A percentile compares a stretch with the other conserved stretches of the same genome.
Evolutionary conservation across 805 yeast species (phyloP).

Genomic region (Cyberlindnera samutprakarnensis): DNA sequence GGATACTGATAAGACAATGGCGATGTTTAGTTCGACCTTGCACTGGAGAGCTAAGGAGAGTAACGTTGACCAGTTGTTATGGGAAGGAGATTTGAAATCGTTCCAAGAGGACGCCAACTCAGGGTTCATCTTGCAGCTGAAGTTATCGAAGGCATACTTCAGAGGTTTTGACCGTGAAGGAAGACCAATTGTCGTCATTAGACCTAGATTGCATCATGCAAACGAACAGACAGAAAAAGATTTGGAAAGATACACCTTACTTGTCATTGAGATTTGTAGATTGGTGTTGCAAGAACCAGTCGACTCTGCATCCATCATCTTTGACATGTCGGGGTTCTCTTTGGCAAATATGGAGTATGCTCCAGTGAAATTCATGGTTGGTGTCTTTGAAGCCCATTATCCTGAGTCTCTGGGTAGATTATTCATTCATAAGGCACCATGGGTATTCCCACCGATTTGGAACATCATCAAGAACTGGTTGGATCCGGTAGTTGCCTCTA

Average conservation of each 20-base stretch:
- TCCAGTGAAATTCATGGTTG: conserved; percentile 83
- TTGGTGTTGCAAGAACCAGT: conserved; percentile 64
- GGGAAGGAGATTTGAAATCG: conserved; percentile 64
- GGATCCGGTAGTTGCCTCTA: conserved; percentile 93
- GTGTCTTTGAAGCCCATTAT: conserved; percentile 91
- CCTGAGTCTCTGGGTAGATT: conserved; percentile 88
- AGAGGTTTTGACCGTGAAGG: conserved; percentile 66
- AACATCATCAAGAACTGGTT: conserved; percentile 86
- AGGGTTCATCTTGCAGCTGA: conserved; percentile 35
- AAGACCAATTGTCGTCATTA: conserved; percentile 75
- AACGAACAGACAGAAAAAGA: conserved; percentile 62
- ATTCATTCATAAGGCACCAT: conserved; percentile 89
- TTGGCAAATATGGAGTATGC: conserved; percentile 89
- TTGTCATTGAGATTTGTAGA: conserved; percentile 77
- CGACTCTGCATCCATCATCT: conserved; percentile 76
- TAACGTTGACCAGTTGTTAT: conserved; percentile 53
- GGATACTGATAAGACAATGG: conserved; percentile 58
- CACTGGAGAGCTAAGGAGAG: conserved; percentile 66
- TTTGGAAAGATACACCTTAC: conserved; percentile 65
- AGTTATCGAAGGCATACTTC: conserved; percentile 62
- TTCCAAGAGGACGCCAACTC: conserved; percentile 34
- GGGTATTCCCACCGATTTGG: conserved; percentile 96
- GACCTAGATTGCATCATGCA: conserved; percentile 71
- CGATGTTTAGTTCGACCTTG: conserved; percentile 66
- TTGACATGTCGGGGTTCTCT: conserved; percentile 81